Conservation (phyloP, 768 basidiomycete genomes). For the Udeniomyces megalosporus region DNA sequence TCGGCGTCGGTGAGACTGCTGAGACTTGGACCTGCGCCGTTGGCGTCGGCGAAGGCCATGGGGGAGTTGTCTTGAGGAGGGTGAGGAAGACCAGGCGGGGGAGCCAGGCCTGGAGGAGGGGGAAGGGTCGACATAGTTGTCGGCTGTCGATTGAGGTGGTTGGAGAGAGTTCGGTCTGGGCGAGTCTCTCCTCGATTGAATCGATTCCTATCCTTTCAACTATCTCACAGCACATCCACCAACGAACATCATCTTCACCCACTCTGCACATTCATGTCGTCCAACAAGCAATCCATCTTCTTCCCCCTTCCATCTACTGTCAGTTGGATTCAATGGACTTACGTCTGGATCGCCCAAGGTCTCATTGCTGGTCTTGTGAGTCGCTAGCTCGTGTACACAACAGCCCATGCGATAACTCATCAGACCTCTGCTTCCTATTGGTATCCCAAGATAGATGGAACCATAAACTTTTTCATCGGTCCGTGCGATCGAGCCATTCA, state of each 20-base stretch:
- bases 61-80: not conserved
- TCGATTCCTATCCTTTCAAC: too few relatives aligned
- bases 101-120: not conserved
- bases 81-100: not conserved
- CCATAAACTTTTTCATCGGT: conserved; percentile 14
- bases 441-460: conserved; percentile 6
- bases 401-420: not conserved
- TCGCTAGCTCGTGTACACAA: too few relatives aligned
- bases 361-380: not conserved
- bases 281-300: conserved; percentile 3
- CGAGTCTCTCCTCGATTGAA: too few relatives aligned
- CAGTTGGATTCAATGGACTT: conserved; percentile 1
- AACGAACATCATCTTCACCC: not conserved
- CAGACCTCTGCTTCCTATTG: not conserved
- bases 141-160: not conserved
- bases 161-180: too few relatives aligned
- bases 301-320: not conserved
- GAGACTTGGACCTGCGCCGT: conserved; percentile 11
- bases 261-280: not conserved
- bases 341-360: conserved; percentile 12
- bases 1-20: conserved; percentile 43
- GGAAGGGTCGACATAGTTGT: not conserved
- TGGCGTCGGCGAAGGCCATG: not conserved
- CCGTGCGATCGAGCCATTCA: not conserved
- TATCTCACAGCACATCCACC: not conserved